Evolutionary conservation across 2,329 filamentous ascomycete genomes (phyloP).

Genomic region (Verticillium alfalfae): DNA sequence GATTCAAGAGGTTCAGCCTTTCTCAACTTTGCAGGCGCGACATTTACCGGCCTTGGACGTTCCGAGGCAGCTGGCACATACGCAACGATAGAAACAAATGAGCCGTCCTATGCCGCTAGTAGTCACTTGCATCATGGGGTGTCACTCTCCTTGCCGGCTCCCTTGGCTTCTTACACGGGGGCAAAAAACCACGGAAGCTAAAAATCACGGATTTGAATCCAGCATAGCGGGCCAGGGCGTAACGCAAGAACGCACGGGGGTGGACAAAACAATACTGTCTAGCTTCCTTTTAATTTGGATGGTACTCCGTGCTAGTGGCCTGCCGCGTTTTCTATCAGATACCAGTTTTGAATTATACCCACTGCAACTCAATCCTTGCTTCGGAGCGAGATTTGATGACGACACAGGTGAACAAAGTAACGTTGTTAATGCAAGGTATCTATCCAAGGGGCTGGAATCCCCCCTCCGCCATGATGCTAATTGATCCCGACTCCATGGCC

Average conservation of each 20-base stretch:
- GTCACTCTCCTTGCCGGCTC: not conserved
- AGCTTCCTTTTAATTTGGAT: too few relatives aligned
- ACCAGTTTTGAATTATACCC: too few relatives aligned
- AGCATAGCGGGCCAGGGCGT: constrained; percentile 1
- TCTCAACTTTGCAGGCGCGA: constrained; percentile 5
- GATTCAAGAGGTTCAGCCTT: constrained; percentile 2
- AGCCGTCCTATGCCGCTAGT: constrained; percentile 2
- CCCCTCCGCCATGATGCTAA: constrained; percentile 5
- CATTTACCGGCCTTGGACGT: constrained; percentile 5
- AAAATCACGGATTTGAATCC: not conserved
- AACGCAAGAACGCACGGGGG: constrained; percentile 1
- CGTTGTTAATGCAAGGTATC: constrained; percentile 2
- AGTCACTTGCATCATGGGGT: constrained; percentile 2
- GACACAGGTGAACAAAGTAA: not conserved
- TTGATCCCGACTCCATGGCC: not conserved
- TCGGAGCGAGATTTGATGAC: too few relatives aligned
- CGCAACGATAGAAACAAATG: not conserved
- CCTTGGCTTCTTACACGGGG: constrained; percentile 1
- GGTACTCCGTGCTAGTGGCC: too few relatives aligned
- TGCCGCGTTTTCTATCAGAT: too few relatives aligned
- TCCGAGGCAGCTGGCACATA: constrained; percentile 4
- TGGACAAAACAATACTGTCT: too few relatives aligned
- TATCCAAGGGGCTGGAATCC: constrained; percentile 2
- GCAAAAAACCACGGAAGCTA: not conserved
- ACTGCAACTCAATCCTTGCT: too few relatives aligned